Conservation (phyloP, 805 yeast species). For the Saccharomycopsis javanensis region DNA sequence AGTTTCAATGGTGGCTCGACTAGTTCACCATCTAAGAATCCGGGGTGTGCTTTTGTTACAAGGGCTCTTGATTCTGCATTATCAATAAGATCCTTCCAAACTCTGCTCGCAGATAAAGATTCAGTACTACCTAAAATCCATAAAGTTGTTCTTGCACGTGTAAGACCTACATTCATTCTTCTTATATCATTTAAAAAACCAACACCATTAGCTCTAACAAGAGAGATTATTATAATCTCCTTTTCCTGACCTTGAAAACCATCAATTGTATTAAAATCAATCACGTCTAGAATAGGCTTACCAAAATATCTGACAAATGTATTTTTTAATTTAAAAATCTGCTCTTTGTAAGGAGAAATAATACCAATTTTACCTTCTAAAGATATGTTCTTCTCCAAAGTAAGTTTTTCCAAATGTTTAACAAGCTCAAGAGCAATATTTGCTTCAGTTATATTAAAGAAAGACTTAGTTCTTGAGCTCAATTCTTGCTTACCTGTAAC, state of each 20-base stretch:
- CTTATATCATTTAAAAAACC: slow-evolving; percentile 88
- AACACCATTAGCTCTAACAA: slow-evolving; percentile 86
- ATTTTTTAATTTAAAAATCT: slow-evolving; percentile 49
- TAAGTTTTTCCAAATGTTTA: slow-evolving; percentile 38
- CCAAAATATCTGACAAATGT: slow-evolving; percentile 57
- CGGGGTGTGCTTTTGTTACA: slow-evolving; percentile 16
- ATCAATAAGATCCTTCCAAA: slow-evolving; percentile 62
- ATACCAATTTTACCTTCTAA: slow-evolving; percentile 75
- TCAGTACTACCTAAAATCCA: slow-evolving; percentile 82
- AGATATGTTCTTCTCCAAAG: slow-evolving; percentile 34
- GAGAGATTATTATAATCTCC: slow-evolving; percentile 85
- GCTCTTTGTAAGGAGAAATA: slow-evolving; percentile 93
- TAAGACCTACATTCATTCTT: slow-evolving; percentile 94
- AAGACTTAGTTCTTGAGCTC: slow-evolving; percentile 56
- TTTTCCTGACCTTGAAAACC: slow-evolving; percentile 98
- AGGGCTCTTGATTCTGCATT: slow-evolving; percentile 49
- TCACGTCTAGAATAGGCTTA: slow-evolving; percentile 44
- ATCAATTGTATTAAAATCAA: slow-evolving; percentile 92
- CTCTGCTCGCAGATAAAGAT: slow-evolving; percentile 53
- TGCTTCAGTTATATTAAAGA: slow-evolving; percentile 64
- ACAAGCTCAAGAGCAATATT: slow-evolving; percentile 60
- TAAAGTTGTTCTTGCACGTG: slow-evolving; percentile 84
- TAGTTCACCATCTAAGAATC: slow-evolving; percentile 9
- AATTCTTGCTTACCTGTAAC: slow-evolving; percentile 52
- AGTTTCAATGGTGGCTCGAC: background rate